Base-by-base conservation (phyloP, 345 rosid species). In the Garcia nutans region DNA sequence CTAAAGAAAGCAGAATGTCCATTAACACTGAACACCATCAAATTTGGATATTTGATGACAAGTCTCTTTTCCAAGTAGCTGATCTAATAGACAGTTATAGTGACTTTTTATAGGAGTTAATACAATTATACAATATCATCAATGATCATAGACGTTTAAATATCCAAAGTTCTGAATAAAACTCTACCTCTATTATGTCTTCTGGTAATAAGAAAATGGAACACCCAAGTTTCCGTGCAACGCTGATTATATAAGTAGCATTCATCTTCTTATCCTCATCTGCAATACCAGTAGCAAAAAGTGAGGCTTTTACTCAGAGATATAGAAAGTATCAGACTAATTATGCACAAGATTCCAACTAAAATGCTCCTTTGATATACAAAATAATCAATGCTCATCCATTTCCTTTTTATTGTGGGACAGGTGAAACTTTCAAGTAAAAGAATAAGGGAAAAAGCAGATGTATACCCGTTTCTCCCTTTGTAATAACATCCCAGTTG, bases 151-250 rank as follows among this genome's bases (percentile, higher is more conserved):
- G 26, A 58, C 65, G 15, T 23, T 20, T 0, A 58, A 66, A 37
- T 45, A 52, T 44, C 6, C 13, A 4, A 64, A 58, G 23, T 49
- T 74, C 59, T 28, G 20, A 57, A 44, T 2, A 68, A 44, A 45
- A 8, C 49, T 72, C 49, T 75, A 95, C 99, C 99, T 93, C 98
- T 52, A 96, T 81, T 68, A 96, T 92, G 83, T 96, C 99, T 87
- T 96, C 99, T 37, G 97, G 99, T 77, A 96, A 85, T 88, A 96
- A 84, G 91, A 96, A 96, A 76, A 96, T 92, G 73, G 99, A 93
- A 84, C 99, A 96, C 6, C 99, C 99, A 37, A 96, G 97, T 89
- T 96, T 96, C 49, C 98, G 78, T 12, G 98, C 98, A 79, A 93
- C 98, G 87, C 99, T 96, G 77, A 96, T 96, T 42, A 89, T 96